phyloP scores from a whole-genome alignment of 768 basidiomycete species.

The Lactarius tabidus region DNA sequence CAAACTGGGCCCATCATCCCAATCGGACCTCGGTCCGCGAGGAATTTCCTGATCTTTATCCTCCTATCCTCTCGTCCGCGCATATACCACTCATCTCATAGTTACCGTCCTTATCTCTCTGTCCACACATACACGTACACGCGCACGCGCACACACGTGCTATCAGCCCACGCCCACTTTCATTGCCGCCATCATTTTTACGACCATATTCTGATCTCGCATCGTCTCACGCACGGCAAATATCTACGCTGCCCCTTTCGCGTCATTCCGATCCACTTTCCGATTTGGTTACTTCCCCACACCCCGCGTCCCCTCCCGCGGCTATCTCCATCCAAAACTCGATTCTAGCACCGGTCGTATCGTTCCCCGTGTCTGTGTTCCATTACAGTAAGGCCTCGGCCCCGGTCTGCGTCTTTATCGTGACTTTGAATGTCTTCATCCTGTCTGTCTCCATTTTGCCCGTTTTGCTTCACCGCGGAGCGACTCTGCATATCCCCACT shows the following conservation, averaged over 20 bases:
- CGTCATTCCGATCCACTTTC: conserved; percentile 20
- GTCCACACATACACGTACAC: background rate
- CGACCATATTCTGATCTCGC: too few species aligned
- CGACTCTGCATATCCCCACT: conserved; percentile 8
- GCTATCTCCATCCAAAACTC: conserved; percentile 11
- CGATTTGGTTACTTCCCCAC: conserved; percentile 23
- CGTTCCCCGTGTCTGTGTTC: background rate
- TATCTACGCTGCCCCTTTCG: background rate
- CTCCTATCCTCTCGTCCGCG: background rate
- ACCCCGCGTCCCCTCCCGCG: conserved; percentile 20
- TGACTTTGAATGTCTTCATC: background rate
- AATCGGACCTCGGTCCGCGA: conserved; percentile 9
- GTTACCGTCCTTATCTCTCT: background rate
- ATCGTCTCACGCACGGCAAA: background rate
- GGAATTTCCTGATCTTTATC: background rate
- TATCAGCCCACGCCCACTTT: conserved; percentile 5
- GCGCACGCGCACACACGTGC: background rate
- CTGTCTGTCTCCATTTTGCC: background rate
- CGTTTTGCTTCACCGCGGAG: background rate
- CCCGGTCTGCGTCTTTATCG: conserved; percentile 11
- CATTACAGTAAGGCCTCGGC: conserved; percentile 2
- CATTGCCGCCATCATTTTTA: conserved; percentile 7
- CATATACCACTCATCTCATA: background rate
- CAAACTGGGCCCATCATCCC: conserved; percentile 2
- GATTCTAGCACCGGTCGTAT: conserved; percentile 2